phyloP scores from a whole-genome alignment of 805 yeast species.

The Candida saitoana region DNA sequence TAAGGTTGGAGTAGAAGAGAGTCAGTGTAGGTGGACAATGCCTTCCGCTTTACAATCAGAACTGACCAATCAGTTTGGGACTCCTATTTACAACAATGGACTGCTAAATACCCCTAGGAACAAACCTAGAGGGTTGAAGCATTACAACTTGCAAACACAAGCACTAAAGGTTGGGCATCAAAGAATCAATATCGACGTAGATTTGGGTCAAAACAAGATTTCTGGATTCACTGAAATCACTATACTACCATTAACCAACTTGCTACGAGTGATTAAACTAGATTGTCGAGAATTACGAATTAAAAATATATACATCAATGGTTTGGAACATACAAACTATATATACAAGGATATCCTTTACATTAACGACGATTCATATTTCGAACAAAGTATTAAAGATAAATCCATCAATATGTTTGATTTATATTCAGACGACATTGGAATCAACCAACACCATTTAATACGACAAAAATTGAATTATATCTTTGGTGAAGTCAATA shows the following conservation, averaged over 20 bases:
- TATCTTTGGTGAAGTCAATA: slow-evolving; percentile 46
- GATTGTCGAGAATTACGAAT: slow-evolving; percentile 79
- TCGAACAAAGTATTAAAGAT: slow-evolving; percentile 22
- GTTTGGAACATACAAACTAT: slow-evolving; percentile 51
- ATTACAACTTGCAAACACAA: slow-evolving; percentile 32
- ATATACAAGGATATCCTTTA: slow-evolving; percentile 51
- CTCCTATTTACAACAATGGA: slow-evolving; percentile 7
- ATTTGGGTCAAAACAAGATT: slow-evolving; percentile 55
- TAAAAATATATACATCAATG: slow-evolving; percentile 57
- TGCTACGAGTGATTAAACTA: slow-evolving; percentile 55
- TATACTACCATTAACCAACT: slow-evolving; percentile 62
- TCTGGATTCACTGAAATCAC: slow-evolving; percentile 81
- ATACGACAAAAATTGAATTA: slow-evolving; percentile 51
- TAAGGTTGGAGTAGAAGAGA: neutral
- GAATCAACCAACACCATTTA: slow-evolving; percentile 56
- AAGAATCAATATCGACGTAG: slow-evolving; percentile 74
- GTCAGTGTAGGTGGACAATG: slow-evolving; percentile 5
- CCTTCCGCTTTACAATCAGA: slow-evolving; percentile 8
- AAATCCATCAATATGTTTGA: slow-evolving; percentile 37
- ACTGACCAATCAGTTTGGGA: slow-evolving; percentile 4
- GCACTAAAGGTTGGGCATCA: slow-evolving; percentile 80
- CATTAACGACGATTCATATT: slow-evolving; percentile 30
- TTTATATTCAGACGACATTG: slow-evolving; percentile 35
- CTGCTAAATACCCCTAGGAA: slow-evolving; percentile 9
- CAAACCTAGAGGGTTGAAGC: slow-evolving; percentile 12